Percentiles rank a stretch among this genome's conserved stretches.
Evolutionary conservation across 139 green algal species (phyloP).

Genomic region (Zygnema cylindricum): DNA sequence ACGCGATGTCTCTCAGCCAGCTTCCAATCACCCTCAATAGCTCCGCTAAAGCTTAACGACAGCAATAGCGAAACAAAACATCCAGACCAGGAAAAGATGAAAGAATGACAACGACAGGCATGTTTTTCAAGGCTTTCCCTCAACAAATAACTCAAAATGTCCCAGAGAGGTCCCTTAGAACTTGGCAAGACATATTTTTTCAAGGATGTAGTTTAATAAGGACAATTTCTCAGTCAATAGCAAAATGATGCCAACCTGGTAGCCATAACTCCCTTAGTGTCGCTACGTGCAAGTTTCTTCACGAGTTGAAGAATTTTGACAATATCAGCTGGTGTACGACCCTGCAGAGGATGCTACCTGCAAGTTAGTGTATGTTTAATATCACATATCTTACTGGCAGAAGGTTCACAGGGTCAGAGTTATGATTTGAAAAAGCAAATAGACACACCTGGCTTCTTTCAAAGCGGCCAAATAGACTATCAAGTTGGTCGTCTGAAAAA

Average conservation of each 20-base stretch:
- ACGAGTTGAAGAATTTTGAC: slow-evolving; percentile 55
- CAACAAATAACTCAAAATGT: no score
- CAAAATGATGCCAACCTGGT: slow-evolving; percentile 37
- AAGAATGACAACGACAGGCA: no score
- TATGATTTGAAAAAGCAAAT: not conserved
- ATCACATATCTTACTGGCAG: not conserved
- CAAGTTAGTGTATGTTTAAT: not conserved
- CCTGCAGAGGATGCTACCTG: slow-evolving; percentile 21
- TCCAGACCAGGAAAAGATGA: no score
- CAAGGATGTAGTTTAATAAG: no score
- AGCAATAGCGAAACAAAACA: no score
- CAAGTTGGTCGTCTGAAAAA: slow-evolving; percentile 66
- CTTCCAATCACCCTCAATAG: no score
- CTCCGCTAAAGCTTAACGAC: no score
- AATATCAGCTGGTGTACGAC: slow-evolving; percentile 40
- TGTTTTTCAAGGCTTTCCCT: no score
- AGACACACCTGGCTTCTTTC: slow-evolving; percentile 50
- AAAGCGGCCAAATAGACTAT: slow-evolving; percentile 63
- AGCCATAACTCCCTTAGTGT: slow-evolving; percentile 55
- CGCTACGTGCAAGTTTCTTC: slow-evolving; percentile 52
- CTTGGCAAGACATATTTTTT: no score
- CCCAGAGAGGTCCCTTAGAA: no score
- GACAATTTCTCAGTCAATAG: no score
- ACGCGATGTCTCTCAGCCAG: not conserved
- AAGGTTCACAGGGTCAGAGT: not conserved